Evolutionary conservation across 352 stramenopile species (phyloP), one percentile per base, ranked within the genome.

Genomic region (Elongisporangium prolatum): DNA sequence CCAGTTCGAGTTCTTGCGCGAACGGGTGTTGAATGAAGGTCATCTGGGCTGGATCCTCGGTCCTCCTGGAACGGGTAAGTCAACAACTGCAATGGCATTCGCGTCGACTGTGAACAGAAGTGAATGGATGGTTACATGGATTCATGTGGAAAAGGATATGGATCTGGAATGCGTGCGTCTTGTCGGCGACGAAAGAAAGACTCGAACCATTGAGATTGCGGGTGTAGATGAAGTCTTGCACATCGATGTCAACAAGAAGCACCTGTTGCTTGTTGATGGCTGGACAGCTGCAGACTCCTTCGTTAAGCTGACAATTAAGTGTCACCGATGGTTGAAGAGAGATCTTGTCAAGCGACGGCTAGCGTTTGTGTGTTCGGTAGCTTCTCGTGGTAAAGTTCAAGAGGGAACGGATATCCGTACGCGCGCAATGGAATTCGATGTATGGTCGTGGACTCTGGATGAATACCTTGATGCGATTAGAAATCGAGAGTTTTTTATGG

Each of bases 361-460:
- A 2, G 48, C 56, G 14, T 62, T 62, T 44, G 17, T 62, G 52
- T 62, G 50, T 48, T 48, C 56, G 6, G 34, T 62, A 22, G 34
- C 49, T 7, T 22, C 50, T 52, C 28, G 57, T 57, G 25, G 57
- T 38, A 69, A 58, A 52, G 16, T 58, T 37, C 1, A 56, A 54
- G 55, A 61, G 21, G 50, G 62, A 18, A 25, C 37, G 50, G 60
- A 66, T 3, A 11, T 54, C 28, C 0, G 48, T 21, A 40, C 57
- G 1, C 34, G 51, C 38, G 58, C 58, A 52, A 44, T 17, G 2
- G 50, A 62, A 49, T 67, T 61, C 21, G 13, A 13, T 25, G 54
- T 59, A 21, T 61, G 60, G 34, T 67, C 60, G 20, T 67, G 60
- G 60, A 67, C 60, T 18, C 21, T 67, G 24, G 47, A 67, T 40